phyloP scores from a whole-genome alignment of 2,329 filamentous ascomycete species.

The Xylariaceae sp. region DNA sequence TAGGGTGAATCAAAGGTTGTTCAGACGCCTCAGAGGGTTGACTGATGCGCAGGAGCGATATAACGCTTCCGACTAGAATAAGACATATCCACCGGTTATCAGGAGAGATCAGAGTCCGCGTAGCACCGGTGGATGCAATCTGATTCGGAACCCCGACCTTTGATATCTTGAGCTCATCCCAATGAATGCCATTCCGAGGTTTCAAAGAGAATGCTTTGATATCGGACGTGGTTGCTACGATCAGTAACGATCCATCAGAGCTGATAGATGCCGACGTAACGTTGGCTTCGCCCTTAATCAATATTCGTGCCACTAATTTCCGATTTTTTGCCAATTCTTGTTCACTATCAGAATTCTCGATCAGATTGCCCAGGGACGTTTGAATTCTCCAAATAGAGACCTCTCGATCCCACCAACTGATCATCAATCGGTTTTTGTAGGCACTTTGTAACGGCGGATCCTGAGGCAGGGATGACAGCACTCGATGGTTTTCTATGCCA shows the following conservation, averaged over 20 bases:
- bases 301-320: slow-evolving; percentile 65
- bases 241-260: slow-evolving; percentile 65
- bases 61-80: slow-evolving; percentile 57
- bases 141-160: slow-evolving; percentile 62
- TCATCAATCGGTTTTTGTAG: slow-evolving; percentile 66
- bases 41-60: slow-evolving; percentile 51
- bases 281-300: slow-evolving; percentile 72
- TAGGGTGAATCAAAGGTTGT: slow-evolving; percentile 39
- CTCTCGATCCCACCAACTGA: slow-evolving; percentile 90
- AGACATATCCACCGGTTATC: slow-evolving; percentile 66
- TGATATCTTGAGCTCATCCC: slow-evolving; percentile 63
- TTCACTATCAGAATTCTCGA: slow-evolving; percentile 38
- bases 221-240: slow-evolving; percentile 69
- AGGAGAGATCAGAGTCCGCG: slow-evolving; percentile 64
- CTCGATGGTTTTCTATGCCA: slow-evolving; percentile 75
- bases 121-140: slow-evolving; percentile 61
- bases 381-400: slow-evolving; percentile 72
- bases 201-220: slow-evolving; percentile 74
- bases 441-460: slow-evolving; percentile 70
- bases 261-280: slow-evolving; percentile 74
- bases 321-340: slow-evolving; percentile 49
- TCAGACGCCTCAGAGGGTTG: slow-evolving; percentile 29
- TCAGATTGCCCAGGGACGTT: slow-evolving; percentile 44
- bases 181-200: slow-evolving; percentile 46
- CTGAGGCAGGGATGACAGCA: slow-evolving; percentile 81